Evolutionary conservation across 192 early-diverging fungal species (phyloP), one percentile per base, ranked within the genome.

Genomic region (Coemansia sp.): DNA sequence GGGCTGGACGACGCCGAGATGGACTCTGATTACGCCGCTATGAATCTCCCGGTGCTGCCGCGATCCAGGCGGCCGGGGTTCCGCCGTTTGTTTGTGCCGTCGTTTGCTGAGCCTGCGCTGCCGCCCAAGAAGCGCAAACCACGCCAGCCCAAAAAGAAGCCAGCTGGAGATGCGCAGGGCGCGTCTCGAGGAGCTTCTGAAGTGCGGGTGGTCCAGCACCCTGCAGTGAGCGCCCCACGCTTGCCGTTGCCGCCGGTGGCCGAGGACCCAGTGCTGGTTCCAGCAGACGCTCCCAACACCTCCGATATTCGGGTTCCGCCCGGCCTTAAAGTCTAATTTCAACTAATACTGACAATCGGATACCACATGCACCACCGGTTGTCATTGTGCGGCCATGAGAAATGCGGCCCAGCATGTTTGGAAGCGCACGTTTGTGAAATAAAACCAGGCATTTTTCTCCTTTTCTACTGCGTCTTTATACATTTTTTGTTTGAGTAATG

Each of bases 1-100:
- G 77, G 71, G 23, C 54, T 80, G 12, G 71, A 70, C 49, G 41
- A 62, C 14, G 64, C 61, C 27, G 77, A 80, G 41, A 80, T 80
- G 77, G 77, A 80, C 54, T 57, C 68, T 0, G 77, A 80, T 54
- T 80, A 80, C 48, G 2, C 35, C 29, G 77, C 67, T 0, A 80
- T 80, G 77, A 55, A 61, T 26, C 61, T 80, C 50, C 71, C 77
- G 3, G 68, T 80, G 29, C 64, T 60, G 50, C 71, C 71, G 65
- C 71, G 77, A 39, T 64, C 70, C 55, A 67, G 29, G 23, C 50
- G 57, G 51, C 16, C 37, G 37, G 63, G 65, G 45, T 68, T 67
- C 43, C 62, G 71, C 32, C 71, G 61, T 53, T 19, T 80, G 3
- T 80, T 38, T 69, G 77, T 80, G 26, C 77, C 77, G 32, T 39